Evolutionary conservation across 1,284 basidiomycete species (phyloP), one percentile per base, ranked within the genome.

Genomic region (Pascua sp.): DNA sequence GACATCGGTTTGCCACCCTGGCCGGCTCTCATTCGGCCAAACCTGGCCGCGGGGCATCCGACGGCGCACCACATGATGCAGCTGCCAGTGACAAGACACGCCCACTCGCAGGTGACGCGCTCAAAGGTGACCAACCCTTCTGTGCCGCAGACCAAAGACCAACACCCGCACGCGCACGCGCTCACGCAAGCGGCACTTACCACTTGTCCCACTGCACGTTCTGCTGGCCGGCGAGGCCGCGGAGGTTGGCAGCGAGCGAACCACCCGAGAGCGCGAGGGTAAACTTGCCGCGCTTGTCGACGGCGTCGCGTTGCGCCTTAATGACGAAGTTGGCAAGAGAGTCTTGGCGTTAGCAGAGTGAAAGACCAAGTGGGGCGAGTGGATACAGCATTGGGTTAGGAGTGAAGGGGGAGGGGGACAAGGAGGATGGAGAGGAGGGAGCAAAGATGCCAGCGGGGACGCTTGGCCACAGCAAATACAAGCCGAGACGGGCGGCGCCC

Each of bases 211-310:
- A 99, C 75, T 89, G 90, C 13, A 94, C 84, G 50, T 84, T 83
- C 44, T 86, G 80, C 65, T 89, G 82, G 55, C 78, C 82, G 60
- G 94, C 83, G 64, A 98, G 84, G 51, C 85, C 86, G 64, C 80
- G 80, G 65, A 99, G 84, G 77, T 90, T 88, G 69, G 88, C 88
- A 42, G 95, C 92, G 45, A 98, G 83, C 7, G 89, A 91, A 8
- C 96, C 95, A 41, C 96, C 93, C 4, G 93, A 97, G 66, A 98
- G 81, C 52, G 95, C 96, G 69, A 99, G 75, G 48, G 91, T 90
- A 80, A 99, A 99, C 69, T 86, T 87, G 71, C 88, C 89, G 76
- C 91, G 87, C 80, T 91, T 93, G 70, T 89, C 86, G 67, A 98
- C 83, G 39, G 95, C 86, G 55, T 97, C 93, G 66, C 87, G 88